A percentile compares a stretch with the other conserved stretches of the same genome.
These are phyloP conservation scores for Catenaria anguillulae DNA, from an alignment of 371 early-diverging fungal species.

Conservation along the genomic window DNA sequence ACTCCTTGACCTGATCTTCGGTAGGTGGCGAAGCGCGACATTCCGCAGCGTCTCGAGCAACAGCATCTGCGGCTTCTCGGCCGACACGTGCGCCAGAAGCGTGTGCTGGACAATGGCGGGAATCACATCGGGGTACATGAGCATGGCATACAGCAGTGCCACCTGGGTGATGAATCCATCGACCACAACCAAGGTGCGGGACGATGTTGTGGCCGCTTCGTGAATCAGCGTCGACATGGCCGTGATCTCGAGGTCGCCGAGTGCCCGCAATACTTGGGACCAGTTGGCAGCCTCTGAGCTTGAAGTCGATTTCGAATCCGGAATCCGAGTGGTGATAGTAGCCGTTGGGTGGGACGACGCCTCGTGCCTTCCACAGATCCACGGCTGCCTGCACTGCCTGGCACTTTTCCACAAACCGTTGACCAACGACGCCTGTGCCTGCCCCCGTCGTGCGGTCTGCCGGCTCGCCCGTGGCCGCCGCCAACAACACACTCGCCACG, in stretches of 20 bases:
- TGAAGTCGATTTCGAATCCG: too few species aligned
- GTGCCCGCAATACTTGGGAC: neutral
- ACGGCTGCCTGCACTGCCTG: constrained; percentile 9
- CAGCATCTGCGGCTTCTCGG: constrained; percentile 7
- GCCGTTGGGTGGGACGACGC: too few species aligned
- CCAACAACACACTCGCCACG: constrained; percentile 11
- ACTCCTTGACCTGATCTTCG: neutral
- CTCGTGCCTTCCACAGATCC: neutral
- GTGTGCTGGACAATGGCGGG: constrained; percentile 2
- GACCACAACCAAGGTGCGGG: constrained; percentile 8
- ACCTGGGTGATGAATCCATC: constrained; percentile 17
- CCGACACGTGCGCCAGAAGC: constrained; percentile 12
- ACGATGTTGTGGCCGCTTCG: neutral
- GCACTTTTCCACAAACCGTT: constrained; percentile 9
- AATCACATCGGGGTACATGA: constrained; percentile 10
- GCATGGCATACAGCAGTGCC: constrained; percentile 12
- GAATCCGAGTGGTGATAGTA: too few species aligned
- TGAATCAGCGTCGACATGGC: constrained; percentile 14
- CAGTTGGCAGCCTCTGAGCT: neutral
- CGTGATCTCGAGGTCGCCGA: constrained; percentile 13
- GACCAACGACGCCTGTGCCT: constrained; percentile 16
- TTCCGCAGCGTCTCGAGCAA: constrained; percentile 5
- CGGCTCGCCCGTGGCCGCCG: constrained; percentile 9
- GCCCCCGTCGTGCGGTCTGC: constrained; percentile 12
- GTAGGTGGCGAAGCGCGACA: neutral